Evolutionary conservation across 345 rosid genomes (phyloP).

Genomic region (Gossypium ekmanianum): DNA sequence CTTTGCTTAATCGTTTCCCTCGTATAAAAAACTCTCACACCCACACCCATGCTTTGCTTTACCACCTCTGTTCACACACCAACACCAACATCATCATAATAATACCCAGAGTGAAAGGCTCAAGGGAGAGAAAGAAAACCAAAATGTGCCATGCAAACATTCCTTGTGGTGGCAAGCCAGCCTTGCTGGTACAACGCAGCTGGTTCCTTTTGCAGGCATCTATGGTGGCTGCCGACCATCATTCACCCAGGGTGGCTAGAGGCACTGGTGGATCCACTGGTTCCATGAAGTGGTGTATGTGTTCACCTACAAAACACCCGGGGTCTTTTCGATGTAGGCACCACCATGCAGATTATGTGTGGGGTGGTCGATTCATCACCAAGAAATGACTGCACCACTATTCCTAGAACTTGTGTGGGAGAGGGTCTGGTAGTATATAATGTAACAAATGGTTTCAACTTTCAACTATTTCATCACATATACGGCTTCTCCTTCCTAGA

Average conservation of each 20-base stretch:
- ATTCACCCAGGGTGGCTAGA: slow-evolving; percentile 14
- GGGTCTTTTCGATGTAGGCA: slow-evolving; percentile 80
- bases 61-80: background rate
- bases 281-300: slow-evolving; percentile 41
- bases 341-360: slow-evolving; percentile 52
- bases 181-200: slow-evolving; percentile 6
- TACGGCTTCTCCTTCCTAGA: background rate
- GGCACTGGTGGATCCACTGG: slow-evolving; percentile 23
- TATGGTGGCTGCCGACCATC: background rate
- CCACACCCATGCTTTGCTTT: slow-evolving; percentile 19
- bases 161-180: slow-evolving; percentile 7
- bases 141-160: slow-evolving; percentile 29
- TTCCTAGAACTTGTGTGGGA: background rate
- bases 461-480: background rate
- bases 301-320: slow-evolving; percentile 74
- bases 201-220: slow-evolving; percentile 23
- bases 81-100: background rate
- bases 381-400: background rate
- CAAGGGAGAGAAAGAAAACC: background rate
- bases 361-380: slow-evolving; percentile 29
- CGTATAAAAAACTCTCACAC: background rate
- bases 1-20: slow-evolving; percentile 15
- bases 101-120: background rate
- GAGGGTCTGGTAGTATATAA: background rate
- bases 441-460: background rate